Evolutionary conservation across 345 rosid species (phyloP).

Genomic region (Crucihimalaya himalaica): DNA sequence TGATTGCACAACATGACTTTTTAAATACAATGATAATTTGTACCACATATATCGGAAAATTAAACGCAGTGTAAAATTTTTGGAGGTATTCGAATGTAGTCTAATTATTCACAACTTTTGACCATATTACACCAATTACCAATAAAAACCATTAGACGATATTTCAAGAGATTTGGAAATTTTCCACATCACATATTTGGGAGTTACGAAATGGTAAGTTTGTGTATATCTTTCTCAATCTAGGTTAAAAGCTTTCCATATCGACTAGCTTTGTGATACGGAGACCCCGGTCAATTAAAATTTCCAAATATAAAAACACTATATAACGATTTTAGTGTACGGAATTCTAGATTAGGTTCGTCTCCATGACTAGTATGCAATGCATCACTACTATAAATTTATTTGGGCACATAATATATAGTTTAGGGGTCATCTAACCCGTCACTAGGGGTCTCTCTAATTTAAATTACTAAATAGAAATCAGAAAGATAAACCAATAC

Average conservation of each 20-base stretch:
- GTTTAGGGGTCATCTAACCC: not conserved
- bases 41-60: not conserved
- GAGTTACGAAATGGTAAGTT: not conserved
- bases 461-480: not conserved
- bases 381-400: not conserved
- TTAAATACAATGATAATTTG: not conserved
- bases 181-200: not conserved
- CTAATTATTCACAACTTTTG: too few relatives aligned
- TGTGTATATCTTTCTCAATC: not conserved
- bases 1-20: not conserved
- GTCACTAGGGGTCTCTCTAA: not conserved
- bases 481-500: constrained; percentile 20
- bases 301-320: not conserved
- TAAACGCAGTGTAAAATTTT: not conserved
- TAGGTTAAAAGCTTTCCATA: not conserved
- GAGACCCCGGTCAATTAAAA: not conserved
- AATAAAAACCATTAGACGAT: not conserved
- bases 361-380: not conserved
- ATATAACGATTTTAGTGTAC: not conserved
- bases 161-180: not conserved
- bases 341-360: not conserved
- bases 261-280: not conserved
- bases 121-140: not conserved
- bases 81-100: not conserved
- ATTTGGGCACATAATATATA: not conserved